Base-by-base conservation (phyloP, 306 rosid genomes). In the Trichosanthes cucumerina region DNA sequence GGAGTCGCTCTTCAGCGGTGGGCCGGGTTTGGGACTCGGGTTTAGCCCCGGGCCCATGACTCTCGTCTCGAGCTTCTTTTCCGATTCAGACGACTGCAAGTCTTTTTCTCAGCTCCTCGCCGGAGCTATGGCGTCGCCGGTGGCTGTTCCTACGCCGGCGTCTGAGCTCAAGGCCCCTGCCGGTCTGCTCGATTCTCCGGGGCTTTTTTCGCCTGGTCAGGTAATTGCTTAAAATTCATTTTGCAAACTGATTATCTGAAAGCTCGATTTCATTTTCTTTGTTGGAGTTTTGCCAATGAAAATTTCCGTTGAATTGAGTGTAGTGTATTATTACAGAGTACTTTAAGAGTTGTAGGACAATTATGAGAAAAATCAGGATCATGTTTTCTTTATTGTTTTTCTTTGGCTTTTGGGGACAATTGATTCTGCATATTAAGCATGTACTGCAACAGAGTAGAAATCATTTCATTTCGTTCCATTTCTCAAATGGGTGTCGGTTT, bases 11-110 rank as follows among this genome's bases (percentile, higher is more conserved):
- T 89, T 93, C 70, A 84, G 11, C 81, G 85, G 79, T 19, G 86
- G 88, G 12, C 52, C 77, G 24, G 86, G 83, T 9, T 34, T 78
- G 43, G 76, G 77, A 9, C 57, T 82, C 28, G 90, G 89, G 26
- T 88, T 89, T 73, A 93, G 96, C 79, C 97, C 96, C 0, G 97
- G 97, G 14, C 97, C 96, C 53, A 91, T 91, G 97, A 91, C 96
- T 47, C 81, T 91, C 9, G 88, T 89, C 76, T 88, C 96, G 6
- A 88, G 76, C 83, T 83, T 93, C 60, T 83, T 93, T 58, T 34
- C 86, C 11, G 96, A 89, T 4, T 83, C 81, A 53, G 96, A 91
- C 2, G 88, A 88, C 41, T 80, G 76, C 79, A 92, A 87, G 85
- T 91, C 96, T 6, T 93, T 91, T 83, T 91, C 96, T 14, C 97